Base-by-base conservation (phyloP, 306 rosid species). In the Vigna nakashimae region DNA sequence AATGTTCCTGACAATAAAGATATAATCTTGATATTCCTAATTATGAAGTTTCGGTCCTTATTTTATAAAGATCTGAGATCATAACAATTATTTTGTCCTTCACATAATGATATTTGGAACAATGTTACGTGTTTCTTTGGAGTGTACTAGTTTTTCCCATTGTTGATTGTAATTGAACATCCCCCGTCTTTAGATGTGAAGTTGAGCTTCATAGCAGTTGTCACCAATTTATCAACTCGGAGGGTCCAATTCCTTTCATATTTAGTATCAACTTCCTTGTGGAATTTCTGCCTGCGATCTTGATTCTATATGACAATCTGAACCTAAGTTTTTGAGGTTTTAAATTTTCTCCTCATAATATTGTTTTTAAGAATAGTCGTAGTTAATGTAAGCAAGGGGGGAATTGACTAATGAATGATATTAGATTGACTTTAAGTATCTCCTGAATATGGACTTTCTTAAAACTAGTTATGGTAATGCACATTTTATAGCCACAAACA, bases 191-290 rank as follows among this genome's bases (percentile, higher is more conserved):
- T 42, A 72, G 51, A 42, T 65, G 30, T 65, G 67, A 64, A 64
- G 79, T 43, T 71, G 73, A 36, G 30, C 50, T 70, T 71, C 34
- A 12, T 46, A 59, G 73, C 50, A 4, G 59, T 13, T 79, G 22
- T 71, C 46, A 51, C 78, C 65, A 51, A 71, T 40, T 63, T 28
- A 24, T 42, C 32, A 67, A 77, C 66, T 55, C 48, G 10, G 38
- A 67, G 26, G 24, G 12, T 40, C 60, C 16, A 43, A 68, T 67
- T 10, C 69, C 34, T 53, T 53, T 24, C 66, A 15, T 7, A 40
- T 55, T 53, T 49, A 34, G 38, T 32, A 28, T 69, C 55, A 78
- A 32, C 52, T 20, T 66, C 48, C 30, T 57, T 13, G 2, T 13
- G 58, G 81, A 53, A 68, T 57, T 77, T 45, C 60, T 45, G 26